Evolutionary conservation across 345 rosid genomes (phyloP), one percentile per base, ranked within the genome.

Genomic region (Populus deltoides): DNA sequence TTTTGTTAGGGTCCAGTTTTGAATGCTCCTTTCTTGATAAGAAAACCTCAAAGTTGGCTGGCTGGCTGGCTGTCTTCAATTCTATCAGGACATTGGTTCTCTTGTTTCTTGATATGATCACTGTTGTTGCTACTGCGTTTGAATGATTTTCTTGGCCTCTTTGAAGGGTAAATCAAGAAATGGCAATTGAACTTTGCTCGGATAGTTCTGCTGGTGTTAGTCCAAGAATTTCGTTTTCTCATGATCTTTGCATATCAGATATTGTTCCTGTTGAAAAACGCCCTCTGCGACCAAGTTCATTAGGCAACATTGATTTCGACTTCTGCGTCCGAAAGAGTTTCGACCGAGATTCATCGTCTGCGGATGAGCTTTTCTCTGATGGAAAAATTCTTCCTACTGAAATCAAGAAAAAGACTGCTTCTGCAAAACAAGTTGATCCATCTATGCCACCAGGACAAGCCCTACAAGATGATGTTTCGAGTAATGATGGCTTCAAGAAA

Each of bases 201-300:
- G 97, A 89, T 6, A 89, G 72, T 45, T 55, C 68, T 25, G 75
- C 92, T 20, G 83, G 83, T n/a, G 78, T 86, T 77, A 91, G 92
- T 79, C 97, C 97, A 7, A 87, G 97, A 75, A 91, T 92, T 75
- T 92, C 97, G 9, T 92, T 92, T 51, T 92, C 97, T 66, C 92
- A 88, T 66, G 95, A 92, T 75, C 79, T 92, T 69, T 80, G 90
- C 71, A 88, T 81, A 29, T 80, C 86, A 1, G 95, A 89, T 39
- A 62, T 83, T 8, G 85, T 87, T 1, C 93, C 92, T 0, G 81
- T 86, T 6, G 97, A 90, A 70, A 88, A 83, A 65, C 90, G 83
- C 43, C 85, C 87, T 18, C 72, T 80, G 17, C 75, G 90, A 65
- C 82, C 90, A 16, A 78, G 84, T n/a, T 86, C 88, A 6, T 71